Base-by-base conservation (phyloP, 2,329 filamentous ascomycete species). In the Boeremia lycopersici region DNA sequence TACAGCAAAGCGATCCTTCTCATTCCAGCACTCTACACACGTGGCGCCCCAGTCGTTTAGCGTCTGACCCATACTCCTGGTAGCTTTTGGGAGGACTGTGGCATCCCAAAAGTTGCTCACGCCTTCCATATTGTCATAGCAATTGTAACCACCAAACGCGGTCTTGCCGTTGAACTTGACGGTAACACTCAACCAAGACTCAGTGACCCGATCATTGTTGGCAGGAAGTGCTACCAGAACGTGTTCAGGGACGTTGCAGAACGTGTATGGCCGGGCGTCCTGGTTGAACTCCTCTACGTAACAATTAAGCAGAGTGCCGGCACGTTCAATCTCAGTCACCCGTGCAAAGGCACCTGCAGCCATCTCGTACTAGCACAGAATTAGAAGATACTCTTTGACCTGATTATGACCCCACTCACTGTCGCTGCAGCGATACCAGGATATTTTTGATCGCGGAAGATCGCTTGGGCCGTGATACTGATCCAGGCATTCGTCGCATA, bases 241-340 rank as follows among this genome's bases (percentile, higher is more conserved):
- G 2, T 50, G 40, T 5, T 39, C 26, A 1, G 54, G 44, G 28
- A 56, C 38, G 26, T 48, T 56, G 43, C 58, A 61, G 29, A 61
- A 42, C 2, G n/a, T 17, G 8, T 57, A 56, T 1, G 34, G 15
- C 11, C 55, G 35, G n/a, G 51, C 45, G 17, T 23, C 34, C 8
- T 41, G 10, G 1, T 40, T 29, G 36, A 58, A 56, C 8, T 31
- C n/a, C 15, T 48, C 39, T 3, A 23, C 4, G 36, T 55, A 57
- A 45, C 57, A 60, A 31, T 60, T 60, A 12, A 26, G 38, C 6
- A 41, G 38, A 10, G 29, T 8, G 12, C 25, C 12, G 3, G 25
- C 2, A 12, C 12, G 19, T 7, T 13, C 4, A 8, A 47, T 36
- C 23, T 52, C 54, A 7, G 51, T 44, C 31, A 33, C 43, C 11